Evolutionary conservation across 2,329 filamentous ascomycete genomes (phyloP), one percentile per base, ranked within the genome.

Genomic region (Aspergillus pseudonomiae): DNA sequence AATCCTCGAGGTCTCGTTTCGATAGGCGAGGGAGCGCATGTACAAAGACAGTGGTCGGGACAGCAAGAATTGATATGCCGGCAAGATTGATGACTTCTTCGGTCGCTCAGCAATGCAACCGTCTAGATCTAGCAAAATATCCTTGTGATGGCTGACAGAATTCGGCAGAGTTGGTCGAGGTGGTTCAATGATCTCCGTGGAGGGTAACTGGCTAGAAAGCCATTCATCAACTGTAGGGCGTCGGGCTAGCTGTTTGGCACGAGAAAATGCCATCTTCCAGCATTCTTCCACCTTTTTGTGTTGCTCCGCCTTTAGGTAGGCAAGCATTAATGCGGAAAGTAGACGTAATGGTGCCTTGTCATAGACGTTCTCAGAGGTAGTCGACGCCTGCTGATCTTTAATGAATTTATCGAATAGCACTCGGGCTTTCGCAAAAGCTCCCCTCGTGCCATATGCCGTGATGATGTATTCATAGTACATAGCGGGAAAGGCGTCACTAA

Each of bases 291-390:
- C 88, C 58, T 86, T 83, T 6, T 84, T 80, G 67, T 87, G 85
- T 26, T 88, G 82, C 45, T 82, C 78, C 21, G 88, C 84, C 58
- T 83, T 80, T 50, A 87, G 79, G 71, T 91, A 85, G 0, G 87
- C 83, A 26, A 84, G 80, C 90, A 97, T 94, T 63, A 94, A 77
- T 10, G 89, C 84, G 57, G 83, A 82, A 26, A 91, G 78, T 60
- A 94, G 78, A 19, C 80, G 75, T 3, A 87, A 77, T 0, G 89
- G 86, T 19, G 85, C 78, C 1, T 75, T 65, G 11, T 79, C 73
- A 21, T 65, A 57, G 11, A 62, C 59, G 54, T 72, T 61, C 21
- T 62, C 65, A 11, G 57, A 16, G 48, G 65, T 19, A n/a, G 32
- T 32, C 9, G 60, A 28, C 57, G 66, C 21, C 52, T 55, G 65